Evolutionary conservation across 352 stramenopile genomes (phyloP).

Genomic region (Nothophytophthora sp.): DNA sequence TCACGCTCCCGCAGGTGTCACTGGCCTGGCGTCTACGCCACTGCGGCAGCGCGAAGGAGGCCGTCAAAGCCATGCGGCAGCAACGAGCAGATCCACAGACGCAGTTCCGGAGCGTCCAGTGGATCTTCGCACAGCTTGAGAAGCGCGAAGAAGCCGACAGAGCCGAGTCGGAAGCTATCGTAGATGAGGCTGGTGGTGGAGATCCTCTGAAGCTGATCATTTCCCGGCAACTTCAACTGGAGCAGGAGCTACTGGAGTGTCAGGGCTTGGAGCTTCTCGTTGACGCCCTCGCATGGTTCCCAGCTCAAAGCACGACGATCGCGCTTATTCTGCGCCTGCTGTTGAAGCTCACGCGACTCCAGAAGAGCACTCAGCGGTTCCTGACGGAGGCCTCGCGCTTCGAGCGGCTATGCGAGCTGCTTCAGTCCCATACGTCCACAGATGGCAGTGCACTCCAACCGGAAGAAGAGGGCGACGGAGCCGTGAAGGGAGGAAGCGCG

Average conservation of each 20-base stretch:
- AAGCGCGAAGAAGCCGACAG: constrained; percentile 20
- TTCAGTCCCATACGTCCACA: constrained; percentile 16
- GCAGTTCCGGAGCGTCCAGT: constrained; percentile 46
- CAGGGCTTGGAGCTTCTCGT: constrained; percentile 29
- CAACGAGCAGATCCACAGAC: constrained; percentile 21
- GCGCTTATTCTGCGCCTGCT: constrained; percentile 34
- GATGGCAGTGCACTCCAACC: constrained; percentile 5
- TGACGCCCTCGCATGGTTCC: constrained; percentile 27
- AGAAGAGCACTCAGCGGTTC: constrained; percentile 24
- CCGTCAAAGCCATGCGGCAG: constrained; percentile 38
- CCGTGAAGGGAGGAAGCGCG: constrained; percentile 6
- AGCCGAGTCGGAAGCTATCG: constrained; percentile 18
- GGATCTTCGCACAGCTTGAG: constrained; percentile 52
- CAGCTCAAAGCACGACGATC: constrained; percentile 12
- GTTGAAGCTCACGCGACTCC: constrained; percentile 26
- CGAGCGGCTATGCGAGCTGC: constrained; percentile 23
- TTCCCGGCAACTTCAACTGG: constrained; percentile 16
- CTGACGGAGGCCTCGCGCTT: constrained; percentile 22
- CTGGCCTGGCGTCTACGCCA: constrained; percentile 58
- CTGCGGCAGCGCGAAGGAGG: constrained; percentile 48
- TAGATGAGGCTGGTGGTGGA: constrained; percentile 8
- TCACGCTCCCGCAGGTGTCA: constrained; percentile 51
- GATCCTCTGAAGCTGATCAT: constrained; percentile 10
- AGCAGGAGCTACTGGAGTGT: constrained; percentile 30
- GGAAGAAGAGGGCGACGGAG: background rate